These are phyloP conservation scores for Trichoderma koningii DNA, from an alignment of 2,329 filamentous ascomycete species.

Conservation along the genomic window DNA sequence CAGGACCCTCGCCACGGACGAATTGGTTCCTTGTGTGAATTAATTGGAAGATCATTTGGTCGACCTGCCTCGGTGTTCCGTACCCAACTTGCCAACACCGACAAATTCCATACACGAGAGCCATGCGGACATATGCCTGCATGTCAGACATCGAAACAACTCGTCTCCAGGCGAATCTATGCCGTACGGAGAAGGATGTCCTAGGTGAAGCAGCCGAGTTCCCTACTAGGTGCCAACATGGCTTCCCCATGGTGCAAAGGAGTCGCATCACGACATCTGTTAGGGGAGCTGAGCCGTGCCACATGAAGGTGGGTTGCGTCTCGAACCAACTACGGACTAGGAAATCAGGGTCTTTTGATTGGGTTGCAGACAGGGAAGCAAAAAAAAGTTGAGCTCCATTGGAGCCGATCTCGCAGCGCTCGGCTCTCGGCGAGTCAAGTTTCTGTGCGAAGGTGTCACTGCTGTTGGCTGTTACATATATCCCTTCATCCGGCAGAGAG, in stretches of 20 bases:
- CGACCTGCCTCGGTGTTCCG: background rate
- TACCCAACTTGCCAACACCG: background rate
- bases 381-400: conserved; percentile 16
- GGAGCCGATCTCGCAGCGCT: conserved; percentile 23
- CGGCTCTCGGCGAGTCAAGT: background rate
- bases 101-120: background rate
- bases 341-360: conserved; percentile 12
- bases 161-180: too few relatives aligned
- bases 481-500: background rate
- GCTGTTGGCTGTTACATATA: background rate
- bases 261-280: background rate
- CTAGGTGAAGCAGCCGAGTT: too few relatives aligned
- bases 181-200: too few relatives aligned
- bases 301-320: background rate
- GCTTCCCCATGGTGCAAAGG: too few relatives aligned
- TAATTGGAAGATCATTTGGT: background rate
- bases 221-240: too few relatives aligned
- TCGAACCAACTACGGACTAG: background rate
- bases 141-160: background rate
- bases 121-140: background rate
- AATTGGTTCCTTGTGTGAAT: too few relatives aligned
- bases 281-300: background rate
- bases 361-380: background rate
- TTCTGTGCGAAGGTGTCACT: background rate
- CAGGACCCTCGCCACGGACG: background rate